phyloP scores from a whole-genome alignment of 129 eudicot species.

The Silybum marianum region DNA sequence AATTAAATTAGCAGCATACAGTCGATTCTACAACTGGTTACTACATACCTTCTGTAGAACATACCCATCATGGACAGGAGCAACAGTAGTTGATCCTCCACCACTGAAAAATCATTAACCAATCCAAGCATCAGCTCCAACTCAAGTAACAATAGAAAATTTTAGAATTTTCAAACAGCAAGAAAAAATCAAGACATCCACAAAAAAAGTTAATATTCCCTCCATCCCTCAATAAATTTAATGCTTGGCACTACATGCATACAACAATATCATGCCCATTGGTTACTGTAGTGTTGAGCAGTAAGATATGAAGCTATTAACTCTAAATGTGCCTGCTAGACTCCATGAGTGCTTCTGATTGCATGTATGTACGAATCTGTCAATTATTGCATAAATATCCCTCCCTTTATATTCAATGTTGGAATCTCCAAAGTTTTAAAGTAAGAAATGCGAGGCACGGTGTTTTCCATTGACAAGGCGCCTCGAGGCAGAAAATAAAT shows the following conservation, averaged over 20 bases:
- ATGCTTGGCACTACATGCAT: neutral
- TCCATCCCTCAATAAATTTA: neutral
- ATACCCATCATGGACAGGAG: conserved; percentile 98
- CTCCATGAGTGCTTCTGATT: neutral
- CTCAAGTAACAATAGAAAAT: neutral
- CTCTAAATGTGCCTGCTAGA: neutral
- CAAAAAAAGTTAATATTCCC: neutral
- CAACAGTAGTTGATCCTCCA: conserved; percentile 98
- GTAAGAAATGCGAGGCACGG: no score
- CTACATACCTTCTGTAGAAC: conserved; percentile 92
- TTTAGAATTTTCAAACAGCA: neutral
- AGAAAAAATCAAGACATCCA: neutral
- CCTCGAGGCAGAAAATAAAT: no score
- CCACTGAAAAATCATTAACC: conserved; percentile 58
- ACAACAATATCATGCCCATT: neutral
- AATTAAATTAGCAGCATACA: neutral
- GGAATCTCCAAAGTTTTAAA: neutral
- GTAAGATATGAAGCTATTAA: neutral
- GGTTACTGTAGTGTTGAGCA: neutral
- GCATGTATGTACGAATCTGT: neutral
- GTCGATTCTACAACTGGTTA: neutral
- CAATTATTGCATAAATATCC: neutral
- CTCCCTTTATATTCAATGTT: neutral
- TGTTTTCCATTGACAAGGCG: no score
- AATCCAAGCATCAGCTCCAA: conserved; percentile 17